These are phyloP conservation scores for Eudorina sp. DNA, from an alignment of 139 green algal genomes.

Conservation along the genomic window DNA sequence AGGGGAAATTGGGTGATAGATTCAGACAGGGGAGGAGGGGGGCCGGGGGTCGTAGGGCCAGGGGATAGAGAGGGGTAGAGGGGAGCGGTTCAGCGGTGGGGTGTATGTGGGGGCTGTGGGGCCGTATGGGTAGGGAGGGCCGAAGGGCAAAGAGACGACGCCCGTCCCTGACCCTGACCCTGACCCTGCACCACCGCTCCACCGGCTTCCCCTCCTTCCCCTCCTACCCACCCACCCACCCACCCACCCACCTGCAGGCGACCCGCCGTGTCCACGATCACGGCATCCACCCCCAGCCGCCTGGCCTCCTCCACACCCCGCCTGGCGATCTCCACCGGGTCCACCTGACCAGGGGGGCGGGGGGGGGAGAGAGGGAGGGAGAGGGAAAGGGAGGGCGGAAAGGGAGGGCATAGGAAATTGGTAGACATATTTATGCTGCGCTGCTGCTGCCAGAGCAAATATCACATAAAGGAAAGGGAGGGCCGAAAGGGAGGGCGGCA, in stretches of 20 bases:
- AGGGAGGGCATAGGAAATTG: background rate
- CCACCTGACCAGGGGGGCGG: background rate
- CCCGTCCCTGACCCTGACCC: background rate
- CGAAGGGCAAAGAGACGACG: too few relatives aligned
- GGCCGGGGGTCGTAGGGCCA: too few relatives aligned
- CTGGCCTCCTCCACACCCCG: slow-evolving; percentile 82
- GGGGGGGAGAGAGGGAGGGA: background rate
- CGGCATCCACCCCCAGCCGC: slow-evolving; percentile 77
- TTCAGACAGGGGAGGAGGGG: too few relatives aligned
- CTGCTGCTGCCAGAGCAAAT: too few relatives aligned
- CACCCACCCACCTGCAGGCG: slow-evolving; percentile 81
- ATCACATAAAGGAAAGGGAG: too few relatives aligned
- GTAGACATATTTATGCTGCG: too few relatives aligned
- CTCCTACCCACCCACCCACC: background rate
- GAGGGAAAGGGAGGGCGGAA: background rate
- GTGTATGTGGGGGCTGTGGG: background rate
- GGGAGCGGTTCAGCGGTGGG: background rate
- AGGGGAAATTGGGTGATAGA: too few relatives aligned
- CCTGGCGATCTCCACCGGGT: slow-evolving; percentile 58
- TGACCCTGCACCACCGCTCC: background rate
- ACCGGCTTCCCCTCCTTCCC: background rate
- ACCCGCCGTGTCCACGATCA: slow-evolving; percentile 98
- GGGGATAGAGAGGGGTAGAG: background rate
- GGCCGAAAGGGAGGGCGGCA: background rate
- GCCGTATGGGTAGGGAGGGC: too few relatives aligned